phyloP scores from a whole-genome alignment of 1,284 basidiomycete genomes.

The Cutaneotrichosporon sp. region DNA sequence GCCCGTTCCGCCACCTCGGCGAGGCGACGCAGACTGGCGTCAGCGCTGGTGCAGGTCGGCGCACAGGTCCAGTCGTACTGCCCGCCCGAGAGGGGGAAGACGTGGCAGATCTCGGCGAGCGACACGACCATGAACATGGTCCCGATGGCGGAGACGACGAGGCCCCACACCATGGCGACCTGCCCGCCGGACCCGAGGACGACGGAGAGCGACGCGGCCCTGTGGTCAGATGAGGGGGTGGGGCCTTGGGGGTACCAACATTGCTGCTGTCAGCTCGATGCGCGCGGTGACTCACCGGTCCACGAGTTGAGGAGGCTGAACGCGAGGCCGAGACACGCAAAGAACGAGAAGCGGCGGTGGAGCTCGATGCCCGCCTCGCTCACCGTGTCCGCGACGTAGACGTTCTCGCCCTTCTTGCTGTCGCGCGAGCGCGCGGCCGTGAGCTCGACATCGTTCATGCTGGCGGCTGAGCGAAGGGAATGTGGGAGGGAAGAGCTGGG shows the following conservation, averaged over 20 bases:
- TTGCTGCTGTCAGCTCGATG: slow-evolving; percentile 19
- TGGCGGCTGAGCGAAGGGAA: not conserved
- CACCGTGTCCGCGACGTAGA: not conserved
- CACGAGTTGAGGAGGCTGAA: slow-evolving; percentile 29
- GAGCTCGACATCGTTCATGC: not conserved
- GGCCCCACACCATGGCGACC: slow-evolving; percentile 46
- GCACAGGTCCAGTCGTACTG: slow-evolving; percentile 45
- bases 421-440: not conserved
- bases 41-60: not conserved
- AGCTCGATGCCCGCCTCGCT: slow-evolving; percentile 17
- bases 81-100: slow-evolving; percentile 32
- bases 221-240: not conserved
- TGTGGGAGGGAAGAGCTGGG: not conserved
- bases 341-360: slow-evolving; percentile 27
- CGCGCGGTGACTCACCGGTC: slow-evolving; percentile 19
- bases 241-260: slow-evolving; percentile 10
- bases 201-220: slow-evolving; percentile 23
- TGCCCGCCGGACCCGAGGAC: slow-evolving; percentile 44
- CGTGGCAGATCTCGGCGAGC: slow-evolving; percentile 28
- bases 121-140: slow-evolving; percentile 32
- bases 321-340: slow-evolving; percentile 24
- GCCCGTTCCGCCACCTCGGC: not conserved
- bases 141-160: slow-evolving; percentile 39
- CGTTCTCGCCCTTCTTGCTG: slow-evolving; percentile 6
- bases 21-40: slow-evolving; percentile 24